Conservation (phyloP, 192 early-diverging fungal species). For the Gigaspora rosea region DNA sequence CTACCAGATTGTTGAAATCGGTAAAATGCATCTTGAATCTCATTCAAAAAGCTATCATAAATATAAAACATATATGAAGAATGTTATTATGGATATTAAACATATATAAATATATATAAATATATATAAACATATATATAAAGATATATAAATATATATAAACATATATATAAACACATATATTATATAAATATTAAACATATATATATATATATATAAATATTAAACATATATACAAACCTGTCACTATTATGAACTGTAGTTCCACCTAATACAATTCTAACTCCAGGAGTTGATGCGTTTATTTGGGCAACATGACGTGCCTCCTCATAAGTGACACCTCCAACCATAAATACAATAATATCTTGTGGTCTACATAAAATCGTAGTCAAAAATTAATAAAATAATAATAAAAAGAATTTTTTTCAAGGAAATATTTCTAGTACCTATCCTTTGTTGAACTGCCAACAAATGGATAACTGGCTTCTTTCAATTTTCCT, state of each 20-base stretch:
- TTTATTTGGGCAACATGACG: conserved; percentile 85
- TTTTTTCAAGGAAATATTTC: background rate
- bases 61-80: background rate
- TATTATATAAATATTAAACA: background rate
- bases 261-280: conserved; percentile 91
- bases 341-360: conserved; percentile 95
- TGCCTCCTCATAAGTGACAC: conserved; percentile 93
- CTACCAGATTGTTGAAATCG: background rate
- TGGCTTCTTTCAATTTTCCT: conserved; percentile 73
- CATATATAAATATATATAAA: background rate
- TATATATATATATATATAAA: background rate
- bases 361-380: conserved; percentile 83
- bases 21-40: conserved; percentile 33
- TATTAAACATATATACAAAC: conserved; percentile 37
- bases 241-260: conserved; percentile 81
- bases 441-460: conserved; percentile 55
- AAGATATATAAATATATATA: background rate
- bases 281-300: conserved; percentile 69
- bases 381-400: background rate
- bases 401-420: background rate
- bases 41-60: conserved; percentile 31
- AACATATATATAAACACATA: background rate
- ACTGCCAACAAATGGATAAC: conserved; percentile 80
- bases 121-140: background rate
- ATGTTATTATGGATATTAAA: background rate